These are phyloP conservation scores for Castanea mollissima DNA, from an alignment of 306 rosid genomes.

Conservation along the genomic window DNA sequence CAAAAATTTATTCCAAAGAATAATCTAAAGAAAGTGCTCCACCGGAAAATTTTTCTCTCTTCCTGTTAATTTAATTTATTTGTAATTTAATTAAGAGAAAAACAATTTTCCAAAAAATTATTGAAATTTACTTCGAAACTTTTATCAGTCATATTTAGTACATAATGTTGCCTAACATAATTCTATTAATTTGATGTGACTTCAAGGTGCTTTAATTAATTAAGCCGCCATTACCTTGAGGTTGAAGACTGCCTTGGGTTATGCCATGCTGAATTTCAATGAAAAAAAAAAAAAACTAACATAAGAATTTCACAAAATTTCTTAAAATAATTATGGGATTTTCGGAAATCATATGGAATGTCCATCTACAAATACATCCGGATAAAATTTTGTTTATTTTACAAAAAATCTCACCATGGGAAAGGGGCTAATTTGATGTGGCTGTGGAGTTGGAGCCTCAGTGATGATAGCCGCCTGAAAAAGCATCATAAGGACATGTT, in stretches of 20 bases:
- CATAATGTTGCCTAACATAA: too few relatives aligned
- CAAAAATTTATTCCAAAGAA: too few relatives aligned
- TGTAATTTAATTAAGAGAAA: not conserved
- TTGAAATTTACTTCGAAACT: too few relatives aligned
- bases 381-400: not conserved
- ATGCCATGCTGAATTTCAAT: conserved; percentile 45
- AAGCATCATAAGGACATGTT: not conserved
- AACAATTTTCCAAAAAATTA: too few relatives aligned
- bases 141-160: too few relatives aligned
- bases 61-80: too few relatives aligned
- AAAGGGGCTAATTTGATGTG: conserved; percentile 25
- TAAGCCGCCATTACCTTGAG: conserved; percentile 42
- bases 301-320: not conserved
- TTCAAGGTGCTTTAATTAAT: not conserved
- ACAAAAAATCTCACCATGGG: conserved; percentile 34
- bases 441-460: conserved; percentile 60
- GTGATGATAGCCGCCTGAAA: conserved; percentile 19
- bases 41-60: too few relatives aligned
- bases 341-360: not conserved
- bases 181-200: too few relatives aligned
- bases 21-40: too few relatives aligned
- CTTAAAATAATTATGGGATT: not conserved
- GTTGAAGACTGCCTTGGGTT: conserved; percentile 75
- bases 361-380: not conserved
- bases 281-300: conserved; percentile 1